Base-by-base conservation (phyloP, 176 grass and related monocot genomes). In the Elaeis guineensis region DNA sequence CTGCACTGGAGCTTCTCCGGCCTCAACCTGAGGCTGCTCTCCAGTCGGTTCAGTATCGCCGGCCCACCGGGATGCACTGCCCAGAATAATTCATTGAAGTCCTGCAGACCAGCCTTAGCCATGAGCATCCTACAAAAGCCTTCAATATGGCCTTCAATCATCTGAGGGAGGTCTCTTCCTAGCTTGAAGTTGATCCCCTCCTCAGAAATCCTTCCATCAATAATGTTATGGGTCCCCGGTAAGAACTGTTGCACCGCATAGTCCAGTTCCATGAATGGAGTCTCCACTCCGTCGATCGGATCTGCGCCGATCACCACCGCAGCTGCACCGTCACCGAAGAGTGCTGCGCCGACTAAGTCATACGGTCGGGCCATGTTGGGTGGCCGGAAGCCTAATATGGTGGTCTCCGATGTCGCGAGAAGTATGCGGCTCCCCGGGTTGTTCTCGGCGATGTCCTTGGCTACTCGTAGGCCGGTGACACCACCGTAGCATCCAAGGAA, bases 361-460 rank as follows among this genome's bases (percentile, higher is more conserved):
- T 87, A 96, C 28, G 91, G 91, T 1, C 91, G 86, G 51, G 82
- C 64, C 57, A 71, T 51, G 50, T 82, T 87, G 11, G 91, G 91
- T 19, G 91, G 91, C 2, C 91, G 69, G 71, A 85, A 96, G 16
- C 91, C 91, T 61, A 87, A 49, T 72, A 87, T 72, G 48, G 91
- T 96, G 21, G 91, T 96, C 78, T 96, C 91, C 0, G 86, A 77
- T 15, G 91, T 89, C 26, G 80, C 77, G 50, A 96, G 50, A 58
- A 90, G 79, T 22, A 90, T 78, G 30, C 86, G 83, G 58, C 86
- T 77, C 19, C 92, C 86, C 29, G 86, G 78, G 50, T 87, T 96
- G 78, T 90, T 96, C 75, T 87, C 91, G 17, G 91, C 86, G 59
- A 96, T 80, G 77, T 96, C 92, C 83, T 96, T 96, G 69, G 92